Conservation (phyloP, 345 rosid genomes). For the Adansonia digitata region DNA sequence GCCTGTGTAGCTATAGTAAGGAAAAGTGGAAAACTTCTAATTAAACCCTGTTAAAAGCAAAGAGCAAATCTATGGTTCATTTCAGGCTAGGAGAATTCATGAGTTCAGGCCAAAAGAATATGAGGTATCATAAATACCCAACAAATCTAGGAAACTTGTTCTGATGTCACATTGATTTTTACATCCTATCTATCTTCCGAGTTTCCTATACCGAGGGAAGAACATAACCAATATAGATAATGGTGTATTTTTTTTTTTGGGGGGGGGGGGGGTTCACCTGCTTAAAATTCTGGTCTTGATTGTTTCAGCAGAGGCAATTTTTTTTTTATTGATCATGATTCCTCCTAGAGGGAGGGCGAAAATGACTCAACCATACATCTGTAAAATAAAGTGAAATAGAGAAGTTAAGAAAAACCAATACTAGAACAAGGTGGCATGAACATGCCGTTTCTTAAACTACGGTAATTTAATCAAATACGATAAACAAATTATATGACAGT, state of each 20-base stretch:
- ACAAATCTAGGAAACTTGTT: neutral
- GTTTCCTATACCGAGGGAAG: neutral
- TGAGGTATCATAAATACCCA: neutral
- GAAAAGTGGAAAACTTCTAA: neutral
- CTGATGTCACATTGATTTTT: neutral
- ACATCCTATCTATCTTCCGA: neutral
- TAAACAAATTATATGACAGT: neutral
- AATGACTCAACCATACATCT: neutral
- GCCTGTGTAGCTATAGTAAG: neutral
- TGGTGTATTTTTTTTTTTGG: neutral
- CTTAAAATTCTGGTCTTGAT: neutral
- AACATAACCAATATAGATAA: neutral
- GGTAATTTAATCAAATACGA: neutral
- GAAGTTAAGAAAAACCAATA: neutral
- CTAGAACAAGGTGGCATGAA: neutral
- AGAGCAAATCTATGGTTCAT: neutral
- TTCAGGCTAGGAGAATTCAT: neutral
- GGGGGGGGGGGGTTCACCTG: neutral
- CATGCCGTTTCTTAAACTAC: neutral
- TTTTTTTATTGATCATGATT: neutral
- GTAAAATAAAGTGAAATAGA: neutral
- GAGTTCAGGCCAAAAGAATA: neutral
- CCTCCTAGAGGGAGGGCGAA: neutral
- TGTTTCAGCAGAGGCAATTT: neutral
- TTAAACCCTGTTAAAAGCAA: neutral